Percentiles rank a stretch among this genome's conserved stretches.
These are phyloP conservation scores for Sarcocystis neurona DNA, from an alignment of 169 alveolate genomes.

Conservation along the genomic window DNA sequence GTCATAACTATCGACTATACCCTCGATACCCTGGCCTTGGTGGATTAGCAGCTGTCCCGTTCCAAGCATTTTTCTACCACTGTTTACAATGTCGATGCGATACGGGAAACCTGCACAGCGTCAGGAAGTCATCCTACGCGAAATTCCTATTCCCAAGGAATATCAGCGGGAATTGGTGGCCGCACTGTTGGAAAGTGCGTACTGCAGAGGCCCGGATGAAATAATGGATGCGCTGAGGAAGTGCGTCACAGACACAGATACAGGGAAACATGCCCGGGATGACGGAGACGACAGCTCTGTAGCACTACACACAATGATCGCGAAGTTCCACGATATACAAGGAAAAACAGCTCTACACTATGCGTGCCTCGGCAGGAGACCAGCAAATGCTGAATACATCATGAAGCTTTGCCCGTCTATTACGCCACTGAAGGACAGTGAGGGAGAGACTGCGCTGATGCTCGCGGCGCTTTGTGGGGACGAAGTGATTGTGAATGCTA, in stretches of 20 bases:
- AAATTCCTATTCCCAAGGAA: not conserved
- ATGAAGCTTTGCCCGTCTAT: not conserved
- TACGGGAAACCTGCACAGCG: not conserved
- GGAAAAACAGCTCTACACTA: constrained; percentile 10
- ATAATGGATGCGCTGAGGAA: not conserved
- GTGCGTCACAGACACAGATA: not conserved
- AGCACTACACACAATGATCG: not conserved
- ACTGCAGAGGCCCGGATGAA: not conserved
- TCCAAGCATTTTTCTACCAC: no score
- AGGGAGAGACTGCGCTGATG: constrained; percentile 2
- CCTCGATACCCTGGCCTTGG: no score
- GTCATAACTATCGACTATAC: no score
- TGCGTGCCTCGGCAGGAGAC: constrained; percentile 6
- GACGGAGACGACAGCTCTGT: not conserved
- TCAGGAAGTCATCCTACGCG: not conserved
- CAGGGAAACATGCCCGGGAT: not conserved
- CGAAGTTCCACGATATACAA: not conserved
- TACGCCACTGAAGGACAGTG: not conserved
- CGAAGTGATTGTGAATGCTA: not conserved
- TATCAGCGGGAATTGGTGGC: not conserved
- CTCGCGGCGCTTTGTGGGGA: not conserved
- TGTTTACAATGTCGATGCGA: no score
- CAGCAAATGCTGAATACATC: not conserved
- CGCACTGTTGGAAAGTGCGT: not conserved
- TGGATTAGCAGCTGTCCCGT: no score